Conservation (phyloP, 495 filamentous ascomycete genomes). For the Hypoxylon subgilvum region DNA sequence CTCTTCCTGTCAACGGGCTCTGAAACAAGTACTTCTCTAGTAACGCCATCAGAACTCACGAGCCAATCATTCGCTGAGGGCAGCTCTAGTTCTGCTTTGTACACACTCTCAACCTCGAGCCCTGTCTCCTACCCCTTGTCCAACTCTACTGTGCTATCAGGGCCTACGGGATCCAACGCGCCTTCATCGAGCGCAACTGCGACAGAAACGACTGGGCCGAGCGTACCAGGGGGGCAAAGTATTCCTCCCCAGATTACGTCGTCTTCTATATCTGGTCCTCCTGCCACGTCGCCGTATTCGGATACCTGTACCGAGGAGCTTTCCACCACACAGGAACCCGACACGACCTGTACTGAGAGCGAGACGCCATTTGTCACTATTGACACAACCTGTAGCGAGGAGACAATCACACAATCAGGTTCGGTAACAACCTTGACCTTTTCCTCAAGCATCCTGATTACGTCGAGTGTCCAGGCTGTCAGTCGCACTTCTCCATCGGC, state of each 20-base stretch:
- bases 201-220: constrained; percentile 2
- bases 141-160: constrained; percentile 28
- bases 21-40: not conserved
- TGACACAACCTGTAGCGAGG: constrained; percentile 40
- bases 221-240: constrained; percentile 11
- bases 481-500: not conserved
- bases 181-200: not conserved
- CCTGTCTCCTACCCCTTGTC: constrained; percentile 21
- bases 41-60: not conserved
- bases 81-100: constrained; percentile 10
- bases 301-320: constrained; percentile 31
- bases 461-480: constrained; percentile 5
- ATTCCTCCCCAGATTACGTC: constrained; percentile 15
- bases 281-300: constrained; percentile 4
- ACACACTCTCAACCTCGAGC: constrained; percentile 30
- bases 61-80: not conserved
- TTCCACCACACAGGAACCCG: constrained; percentile 24
- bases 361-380: constrained; percentile 14
- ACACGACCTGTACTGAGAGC: constrained; percentile 41
- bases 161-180: constrained; percentile 6
- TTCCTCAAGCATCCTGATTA: constrained; percentile 6
- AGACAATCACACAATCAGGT: constrained; percentile 28
- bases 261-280: not conserved
- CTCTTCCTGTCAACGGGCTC: not conserved
- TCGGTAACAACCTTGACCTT: constrained; percentile 24